Percentiles rank a stretch among this genome's conserved stretches.
Conservation (phyloP, 2,329 filamentous ascomycete genomes). For the Pseudogymnoascus sp. region DNA sequence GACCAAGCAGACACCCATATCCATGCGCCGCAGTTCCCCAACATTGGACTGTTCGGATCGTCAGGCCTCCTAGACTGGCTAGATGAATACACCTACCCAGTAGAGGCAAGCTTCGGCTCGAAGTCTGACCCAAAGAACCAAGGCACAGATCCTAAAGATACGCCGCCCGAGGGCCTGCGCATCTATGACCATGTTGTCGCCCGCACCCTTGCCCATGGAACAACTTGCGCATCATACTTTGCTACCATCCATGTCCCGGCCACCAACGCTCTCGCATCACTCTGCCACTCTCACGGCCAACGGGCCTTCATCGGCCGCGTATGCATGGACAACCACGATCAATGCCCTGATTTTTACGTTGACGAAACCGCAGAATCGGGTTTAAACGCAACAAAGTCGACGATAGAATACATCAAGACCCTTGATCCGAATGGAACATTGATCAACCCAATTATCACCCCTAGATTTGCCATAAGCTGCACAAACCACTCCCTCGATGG, state of each 20-base stretch:
- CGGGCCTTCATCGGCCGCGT: constrained; percentile 84
- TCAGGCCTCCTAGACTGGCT: constrained; percentile 49
- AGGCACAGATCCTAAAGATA: constrained; percentile 28
- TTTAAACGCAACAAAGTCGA: constrained; percentile 46
- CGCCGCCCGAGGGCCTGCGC: constrained; percentile 43
- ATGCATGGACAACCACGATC: constrained; percentile 73
- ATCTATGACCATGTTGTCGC: constrained; percentile 74
- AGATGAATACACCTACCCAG: constrained; percentile 53
- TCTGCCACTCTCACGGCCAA: constrained; percentile 77
- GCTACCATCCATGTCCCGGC: constrained; percentile 79
- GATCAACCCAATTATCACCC: constrained; percentile 73
- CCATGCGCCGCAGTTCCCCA: constrained; percentile 52
- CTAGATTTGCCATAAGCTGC: constrained; percentile 58
- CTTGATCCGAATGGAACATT: constrained; percentile 60
- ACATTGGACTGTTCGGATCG: constrained; percentile 28
- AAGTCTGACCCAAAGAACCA: not conserved
- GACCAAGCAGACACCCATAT: constrained; percentile 51
- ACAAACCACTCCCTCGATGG: constrained; percentile 49
- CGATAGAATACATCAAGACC: constrained; percentile 55
- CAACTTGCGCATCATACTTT: constrained; percentile 90
- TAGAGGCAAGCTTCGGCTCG: constrained; percentile 48
- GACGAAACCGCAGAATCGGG: constrained; percentile 60
- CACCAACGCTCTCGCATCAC: constrained; percentile 83
- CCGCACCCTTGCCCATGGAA: constrained; percentile 79
- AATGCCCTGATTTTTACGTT: constrained; percentile 70